Conservation (phyloP, 176 grass and related monocot genomes). For the Echinochloa phyllopogon region DNA sequence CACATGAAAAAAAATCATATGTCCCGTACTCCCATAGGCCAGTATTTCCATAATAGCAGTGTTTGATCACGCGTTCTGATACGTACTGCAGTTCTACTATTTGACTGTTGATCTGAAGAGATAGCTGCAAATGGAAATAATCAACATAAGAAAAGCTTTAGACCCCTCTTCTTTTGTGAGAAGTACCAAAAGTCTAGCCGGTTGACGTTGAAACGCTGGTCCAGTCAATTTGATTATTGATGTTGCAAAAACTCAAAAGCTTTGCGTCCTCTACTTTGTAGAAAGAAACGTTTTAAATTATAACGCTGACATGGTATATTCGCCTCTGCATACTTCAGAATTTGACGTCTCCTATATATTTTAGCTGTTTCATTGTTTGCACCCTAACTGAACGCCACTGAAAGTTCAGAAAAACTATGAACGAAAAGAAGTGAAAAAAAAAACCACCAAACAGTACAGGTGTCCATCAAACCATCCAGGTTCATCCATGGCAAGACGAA, state of each 20-base stretch:
- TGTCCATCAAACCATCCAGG: not conserved
- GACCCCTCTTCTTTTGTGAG: not conserved
- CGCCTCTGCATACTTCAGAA: not conserved
- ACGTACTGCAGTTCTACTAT: not conserved
- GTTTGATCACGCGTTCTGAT: not conserved
- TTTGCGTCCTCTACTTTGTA: not conserved
- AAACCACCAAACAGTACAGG: not conserved
- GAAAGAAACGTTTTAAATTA: not conserved
- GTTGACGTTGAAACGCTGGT: not conserved
- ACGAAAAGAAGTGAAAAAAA: not conserved
- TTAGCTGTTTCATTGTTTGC: not conserved
- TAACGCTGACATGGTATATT: not conserved
- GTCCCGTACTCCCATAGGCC: too few relatives aligned
- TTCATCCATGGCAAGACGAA: not conserved
- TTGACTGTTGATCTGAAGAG: not conserved
- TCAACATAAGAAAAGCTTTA: not conserved
- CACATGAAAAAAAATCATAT: not conserved
- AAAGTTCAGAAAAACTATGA: not conserved
- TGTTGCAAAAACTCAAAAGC: not conserved
- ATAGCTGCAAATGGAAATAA: not conserved
- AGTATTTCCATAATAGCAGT: not conserved
- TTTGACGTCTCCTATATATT: not conserved
- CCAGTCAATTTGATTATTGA: not conserved
- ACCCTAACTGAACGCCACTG: not conserved
- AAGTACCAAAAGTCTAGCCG: not conserved